phyloP scores from a whole-genome alignment of 1,284 basidiomycete species.

The Malassezia brasiliensis region DNA sequence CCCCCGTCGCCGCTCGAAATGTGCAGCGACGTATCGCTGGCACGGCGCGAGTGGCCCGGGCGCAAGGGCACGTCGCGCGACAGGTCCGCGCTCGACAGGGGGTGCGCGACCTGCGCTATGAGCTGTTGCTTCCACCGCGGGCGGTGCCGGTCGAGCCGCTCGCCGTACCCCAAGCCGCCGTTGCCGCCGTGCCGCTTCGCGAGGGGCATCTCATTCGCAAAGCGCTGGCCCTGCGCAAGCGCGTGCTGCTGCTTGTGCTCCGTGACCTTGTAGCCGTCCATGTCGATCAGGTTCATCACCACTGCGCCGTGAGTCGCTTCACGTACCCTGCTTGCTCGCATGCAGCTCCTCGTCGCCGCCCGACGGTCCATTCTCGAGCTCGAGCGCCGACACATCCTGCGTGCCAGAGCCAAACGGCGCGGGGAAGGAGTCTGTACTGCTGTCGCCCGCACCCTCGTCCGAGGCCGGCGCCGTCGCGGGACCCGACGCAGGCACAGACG shows the following conservation, averaged over 20 bases:
- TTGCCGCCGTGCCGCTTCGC: slow-evolving; percentile 38
- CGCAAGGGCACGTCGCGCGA: not conserved
- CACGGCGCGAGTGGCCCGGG: slow-evolving; percentile 1
- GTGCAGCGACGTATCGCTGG: slow-evolving; percentile 14
- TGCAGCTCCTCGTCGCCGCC: slow-evolving; percentile 15
- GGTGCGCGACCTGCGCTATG: not conserved
- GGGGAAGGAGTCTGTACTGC: slow-evolving; percentile 26
- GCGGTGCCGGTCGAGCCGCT: slow-evolving; percentile 17
- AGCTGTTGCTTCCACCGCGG: slow-evolving; percentile 14
- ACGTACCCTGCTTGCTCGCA: slow-evolving; percentile 15
- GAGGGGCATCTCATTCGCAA: slow-evolving; percentile 43
- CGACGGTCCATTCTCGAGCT: not conserved
- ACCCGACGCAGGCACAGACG: not conserved
- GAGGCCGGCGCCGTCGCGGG: not conserved
- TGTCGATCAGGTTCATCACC: slow-evolving; percentile 31
- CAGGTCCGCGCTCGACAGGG: not conserved
- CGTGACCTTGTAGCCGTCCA: slow-evolving; percentile 48
- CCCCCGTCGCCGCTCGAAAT: not conserved
- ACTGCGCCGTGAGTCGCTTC: not conserved
- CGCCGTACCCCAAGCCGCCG: slow-evolving; percentile 19
- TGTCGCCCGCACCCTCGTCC: slow-evolving; percentile 1
- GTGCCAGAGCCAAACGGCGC: slow-evolving; percentile 23
- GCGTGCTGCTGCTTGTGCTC: slow-evolving; percentile 37
- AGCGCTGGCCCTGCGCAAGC: slow-evolving; percentile 32
- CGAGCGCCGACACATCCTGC: not conserved